These are phyloP conservation scores for Sergeia podlipaevii DNA, from an alignment of 208 protist species.

Conservation along the genomic window DNA sequence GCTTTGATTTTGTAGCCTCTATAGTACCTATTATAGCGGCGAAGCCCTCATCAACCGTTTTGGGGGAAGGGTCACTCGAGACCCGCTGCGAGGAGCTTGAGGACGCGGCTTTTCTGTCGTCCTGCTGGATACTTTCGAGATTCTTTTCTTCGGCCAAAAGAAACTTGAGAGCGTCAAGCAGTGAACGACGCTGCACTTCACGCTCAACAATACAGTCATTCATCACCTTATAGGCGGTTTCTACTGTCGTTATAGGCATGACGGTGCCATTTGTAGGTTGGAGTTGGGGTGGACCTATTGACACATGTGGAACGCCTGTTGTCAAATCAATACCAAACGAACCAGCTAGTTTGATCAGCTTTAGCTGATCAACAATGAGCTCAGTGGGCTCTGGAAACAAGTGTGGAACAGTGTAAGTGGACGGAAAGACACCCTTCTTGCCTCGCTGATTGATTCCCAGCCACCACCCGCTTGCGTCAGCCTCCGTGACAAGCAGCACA, in stretches of 20 bases:
- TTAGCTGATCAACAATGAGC: conserved; percentile 23
- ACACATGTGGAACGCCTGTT: conserved; percentile 4
- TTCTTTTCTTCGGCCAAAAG: too few species aligned
- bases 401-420: conserved; percentile 55
- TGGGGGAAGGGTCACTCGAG: too few species aligned
- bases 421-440: conserved; percentile 59
- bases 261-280: neutral
- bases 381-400: conserved; percentile 23
- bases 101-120: too few species aligned
- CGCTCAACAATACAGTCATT: conserved; percentile 19
- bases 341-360: conserved; percentile 17
- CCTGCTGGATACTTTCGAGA: too few species aligned
- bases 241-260: neutral
- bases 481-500: conserved; percentile 50
- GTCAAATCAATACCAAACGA: conserved; percentile 31
- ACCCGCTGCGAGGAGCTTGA: too few species aligned
- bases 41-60: too few species aligned
- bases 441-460: conserved; percentile 42
- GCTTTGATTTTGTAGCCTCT: too few species aligned
- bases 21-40: too few species aligned
- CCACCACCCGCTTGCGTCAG: conserved; percentile 74
- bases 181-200: conserved; percentile 15
- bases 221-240: conserved; percentile 15
- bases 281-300: neutral
- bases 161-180: conserved; percentile 5